Percentiles rank a stretch among this genome's conserved stretches.
Evolutionary conservation across 169 alveolate species (phyloP).

Genomic region (Plasmodium berghei): DNA sequence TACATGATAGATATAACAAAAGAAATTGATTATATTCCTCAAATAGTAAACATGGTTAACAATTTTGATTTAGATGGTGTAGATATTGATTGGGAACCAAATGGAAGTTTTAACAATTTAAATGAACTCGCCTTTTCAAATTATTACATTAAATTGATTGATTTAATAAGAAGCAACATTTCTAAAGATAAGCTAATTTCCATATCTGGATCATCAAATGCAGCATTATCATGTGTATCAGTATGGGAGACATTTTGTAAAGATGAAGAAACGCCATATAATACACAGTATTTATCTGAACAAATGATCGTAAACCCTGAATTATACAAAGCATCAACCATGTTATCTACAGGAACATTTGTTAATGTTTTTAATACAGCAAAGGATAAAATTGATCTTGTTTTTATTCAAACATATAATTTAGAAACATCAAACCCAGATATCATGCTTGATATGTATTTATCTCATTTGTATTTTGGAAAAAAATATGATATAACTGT

Average conservation of each 20-base stretch:
- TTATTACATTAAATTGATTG: conserved; percentile 46
- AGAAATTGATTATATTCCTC: conserved; percentile 37
- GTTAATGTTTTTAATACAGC: conserved; percentile 52
- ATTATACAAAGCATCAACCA: conserved; percentile 41
- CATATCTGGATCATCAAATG: conserved; percentile 62
- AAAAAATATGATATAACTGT: conserved; percentile 42
- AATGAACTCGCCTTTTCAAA: conserved; percentile 35
- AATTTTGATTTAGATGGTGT: conserved; percentile 67
- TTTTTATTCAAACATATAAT: conserved; percentile 57
- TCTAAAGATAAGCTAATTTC: conserved; percentile 39
- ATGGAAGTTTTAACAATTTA: conserved; percentile 62
- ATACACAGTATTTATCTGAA: conserved; percentile 27
- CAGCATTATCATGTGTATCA: conserved; percentile 64
- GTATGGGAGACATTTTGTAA: conserved; percentile 40
- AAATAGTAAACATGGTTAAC: conserved; percentile 30
- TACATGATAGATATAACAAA: conserved; percentile 55
- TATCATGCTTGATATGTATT: conserved; percentile 54
- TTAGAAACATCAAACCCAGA: conserved; percentile 47
- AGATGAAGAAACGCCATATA: conserved; percentile 56
- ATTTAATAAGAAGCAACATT: conserved; percentile 37
- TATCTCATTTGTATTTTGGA: conserved; percentile 63
- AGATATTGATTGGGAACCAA: conserved; percentile 74
- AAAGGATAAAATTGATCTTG: conserved; percentile 65
- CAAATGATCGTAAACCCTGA: conserved; percentile 36
- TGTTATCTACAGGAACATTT: conserved; percentile 58